Base-by-base conservation (phyloP, 306 rosid species). In the Elaeagnus macrophylla region DNA sequence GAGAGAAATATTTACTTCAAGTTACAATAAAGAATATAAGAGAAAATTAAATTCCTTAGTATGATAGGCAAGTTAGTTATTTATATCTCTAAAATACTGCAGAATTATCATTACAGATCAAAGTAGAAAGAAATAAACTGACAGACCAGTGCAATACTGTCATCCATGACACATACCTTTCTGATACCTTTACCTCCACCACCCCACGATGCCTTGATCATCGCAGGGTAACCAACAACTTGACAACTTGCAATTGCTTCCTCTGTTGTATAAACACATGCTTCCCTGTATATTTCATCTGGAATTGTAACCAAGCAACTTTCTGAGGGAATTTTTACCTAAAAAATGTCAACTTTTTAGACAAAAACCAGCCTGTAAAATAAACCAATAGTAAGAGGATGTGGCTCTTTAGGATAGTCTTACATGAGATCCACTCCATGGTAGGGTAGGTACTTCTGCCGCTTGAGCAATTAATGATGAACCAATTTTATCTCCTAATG, bases 171-270 rank as follows among this genome's bases (percentile, higher is more conserved):
- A 67, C 95, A 72, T 56, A 93, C 99, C 99, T 93, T 93, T 82
- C 99, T 75, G 68, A 93, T 93, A 75, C 99, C 99, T 87, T 93
- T 93, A 45, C 99, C 99, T 37, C 99, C 99, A 56, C 99, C 99
- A 64, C 99, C 99, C 99, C 99, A 93, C 43, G 99, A 93, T 57
- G 99, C 99, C 75, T 93, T 93, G 69, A 93, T 93, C 99, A 93
- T 93, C 38, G 99, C 99, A 47, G 99, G 99, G 77, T 87, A 93
- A 59, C 99, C 99, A 9, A 93, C 89, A 71, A 87, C 84, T 62
- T 93, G 95, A 75, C 99, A 93, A 64, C 99, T 93, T 1, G 94
- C 88, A 66, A 93, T 70, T 1, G 99, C 99, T 79, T 93, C 99
- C 56, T 93, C 99, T 53, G 99, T 80, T 50, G 99, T 93, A 73